These are phyloP conservation scores for Coccomyxa subellipsoidea DNA, from an alignment of 163 green algal genomes.

Conservation along the genomic window DNA sequence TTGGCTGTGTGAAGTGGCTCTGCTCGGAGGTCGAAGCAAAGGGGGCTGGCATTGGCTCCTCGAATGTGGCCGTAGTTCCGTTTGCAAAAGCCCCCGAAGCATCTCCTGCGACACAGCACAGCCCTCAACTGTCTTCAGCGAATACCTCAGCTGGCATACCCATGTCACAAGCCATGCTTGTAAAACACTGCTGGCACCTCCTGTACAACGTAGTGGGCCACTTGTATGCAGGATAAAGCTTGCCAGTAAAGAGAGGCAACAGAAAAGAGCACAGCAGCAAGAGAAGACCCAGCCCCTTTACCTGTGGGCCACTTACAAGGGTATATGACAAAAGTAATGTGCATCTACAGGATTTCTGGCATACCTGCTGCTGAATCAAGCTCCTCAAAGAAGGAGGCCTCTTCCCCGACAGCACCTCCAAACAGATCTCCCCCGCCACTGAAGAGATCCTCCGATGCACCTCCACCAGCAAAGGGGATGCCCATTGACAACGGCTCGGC, in stretches of 20 bases:
- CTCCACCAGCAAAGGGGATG: not conserved
- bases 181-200: too few relatives aligned
- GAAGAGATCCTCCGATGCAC: not conserved
- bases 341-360: too few relatives aligned
- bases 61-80: not conserved
- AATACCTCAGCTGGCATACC: not conserved
- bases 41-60: not conserved
- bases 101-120: not conserved
- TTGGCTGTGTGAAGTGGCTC: not conserved
- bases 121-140: not conserved
- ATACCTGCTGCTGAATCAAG: not conserved
- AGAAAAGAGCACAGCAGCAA: too few relatives aligned
- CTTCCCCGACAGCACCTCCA: not conserved
- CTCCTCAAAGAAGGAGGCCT: not conserved
- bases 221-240: too few relatives aligned
- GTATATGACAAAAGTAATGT: too few relatives aligned
- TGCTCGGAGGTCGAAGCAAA: not conserved
- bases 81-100: not conserved
- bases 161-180: too few relatives aligned
- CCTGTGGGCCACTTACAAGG: too few relatives aligned
- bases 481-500: not conserved
- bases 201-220: too few relatives aligned
- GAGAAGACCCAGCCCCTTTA: too few relatives aligned
- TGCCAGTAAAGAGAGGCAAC: too few relatives aligned
- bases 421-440: not conserved